A percentile compares a stretch with the other conserved stretches of the same genome.
These are phyloP conservation scores for Xylariaceae sp. DNA, from an alignment of 2,329 filamentous ascomycete genomes.

Conservation along the genomic window DNA sequence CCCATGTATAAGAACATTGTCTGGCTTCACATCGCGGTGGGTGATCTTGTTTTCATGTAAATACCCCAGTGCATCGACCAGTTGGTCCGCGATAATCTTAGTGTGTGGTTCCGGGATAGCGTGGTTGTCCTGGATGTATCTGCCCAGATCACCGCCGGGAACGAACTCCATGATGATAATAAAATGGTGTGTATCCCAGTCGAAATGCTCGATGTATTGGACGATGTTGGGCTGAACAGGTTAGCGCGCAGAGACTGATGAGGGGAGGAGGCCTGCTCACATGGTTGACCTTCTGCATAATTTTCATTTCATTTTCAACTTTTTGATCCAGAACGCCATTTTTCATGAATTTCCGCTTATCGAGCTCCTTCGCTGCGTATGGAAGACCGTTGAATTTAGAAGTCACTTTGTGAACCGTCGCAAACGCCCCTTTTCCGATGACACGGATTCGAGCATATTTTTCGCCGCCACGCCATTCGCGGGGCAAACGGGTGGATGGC, in stretches of 20 bases:
- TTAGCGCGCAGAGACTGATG: constrained; percentile 20
- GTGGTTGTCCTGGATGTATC: constrained; percentile 58
- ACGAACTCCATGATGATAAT: constrained; percentile 98
- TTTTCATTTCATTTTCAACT: constrained; percentile 94
- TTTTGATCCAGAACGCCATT: constrained; percentile 85
- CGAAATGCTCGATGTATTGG: constrained; percentile 81
- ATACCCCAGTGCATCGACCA: constrained; percentile 78
- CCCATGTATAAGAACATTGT: constrained; percentile 85
- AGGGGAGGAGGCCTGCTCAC: constrained; percentile 44
- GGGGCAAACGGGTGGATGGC: constrained; percentile 39
- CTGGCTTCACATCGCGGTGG: constrained; percentile 96
- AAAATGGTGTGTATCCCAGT: constrained; percentile 74
- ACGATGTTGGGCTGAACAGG: constrained; percentile 71
- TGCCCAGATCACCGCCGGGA: constrained; percentile 74
- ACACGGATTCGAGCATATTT: constrained; percentile 77
- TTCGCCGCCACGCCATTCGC: constrained; percentile 75
- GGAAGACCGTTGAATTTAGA: constrained; percentile 76
- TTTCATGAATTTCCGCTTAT: constrained; percentile 90
- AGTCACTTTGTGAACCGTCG: constrained; percentile 85
- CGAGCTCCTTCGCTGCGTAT: constrained; percentile 89
- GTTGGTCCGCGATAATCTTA: constrained; percentile 67
- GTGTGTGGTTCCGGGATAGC: constrained; percentile 62
- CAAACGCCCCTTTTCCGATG: constrained; percentile 92
- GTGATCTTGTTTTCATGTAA: constrained; percentile 85
- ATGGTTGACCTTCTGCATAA: constrained; percentile 83